Evolutionary conservation across 805 yeast species (phyloP).

Genomic region (Clavispora phyllophila): DNA sequence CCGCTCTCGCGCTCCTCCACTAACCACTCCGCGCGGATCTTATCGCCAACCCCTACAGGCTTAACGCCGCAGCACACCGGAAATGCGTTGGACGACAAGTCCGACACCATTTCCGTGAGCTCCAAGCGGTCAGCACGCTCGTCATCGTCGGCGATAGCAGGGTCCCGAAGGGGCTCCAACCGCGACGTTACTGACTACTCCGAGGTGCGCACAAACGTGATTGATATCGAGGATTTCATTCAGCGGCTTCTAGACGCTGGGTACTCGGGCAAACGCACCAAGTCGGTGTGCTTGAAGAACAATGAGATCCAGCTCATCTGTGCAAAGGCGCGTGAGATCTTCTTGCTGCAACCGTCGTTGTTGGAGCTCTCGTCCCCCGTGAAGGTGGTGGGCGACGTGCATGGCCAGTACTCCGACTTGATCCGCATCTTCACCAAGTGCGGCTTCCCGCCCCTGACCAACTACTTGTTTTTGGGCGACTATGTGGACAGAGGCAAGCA

Average conservation of each 20-base stretch:
- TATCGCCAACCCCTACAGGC: slow-evolving; percentile 4
- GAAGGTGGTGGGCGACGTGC: slow-evolving; percentile 89
- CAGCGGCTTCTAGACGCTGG: slow-evolving; percentile 94
- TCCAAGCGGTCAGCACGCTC: slow-evolving; percentile 15
- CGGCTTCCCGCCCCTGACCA: slow-evolving; percentile 94
- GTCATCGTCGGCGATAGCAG: slow-evolving; percentile 10
- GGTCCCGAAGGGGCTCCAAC: slow-evolving; percentile 8
- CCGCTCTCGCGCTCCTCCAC: slow-evolving; percentile 19
- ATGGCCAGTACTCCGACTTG: slow-evolving; percentile 92
- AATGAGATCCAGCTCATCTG: slow-evolving; percentile 81
- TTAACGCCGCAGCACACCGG: slow-evolving; percentile 17
- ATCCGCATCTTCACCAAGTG: slow-evolving; percentile 89
- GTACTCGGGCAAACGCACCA: slow-evolving; percentile 89
- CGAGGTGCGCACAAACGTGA: slow-evolving; percentile 3
- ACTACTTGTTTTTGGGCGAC: slow-evolving; percentile 90
- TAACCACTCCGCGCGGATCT: slow-evolving; percentile 12
- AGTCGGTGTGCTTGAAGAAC: slow-evolving; percentile 80
- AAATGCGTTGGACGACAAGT: slow-evolving; percentile 9
- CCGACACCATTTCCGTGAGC: slow-evolving; percentile 15
- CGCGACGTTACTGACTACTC: neutral
- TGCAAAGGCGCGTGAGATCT: slow-evolving; percentile 81
- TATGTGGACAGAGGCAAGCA: slow-evolving; percentile 98
- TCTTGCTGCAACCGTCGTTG: slow-evolving; percentile 83
- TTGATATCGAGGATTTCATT: slow-evolving; percentile 79
- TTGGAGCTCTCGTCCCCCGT: slow-evolving; percentile 84